These are phyloP conservation scores for Nicotiana benthamiana DNA, from an alignment of 257 asterid species.

Conservation along the genomic window DNA sequence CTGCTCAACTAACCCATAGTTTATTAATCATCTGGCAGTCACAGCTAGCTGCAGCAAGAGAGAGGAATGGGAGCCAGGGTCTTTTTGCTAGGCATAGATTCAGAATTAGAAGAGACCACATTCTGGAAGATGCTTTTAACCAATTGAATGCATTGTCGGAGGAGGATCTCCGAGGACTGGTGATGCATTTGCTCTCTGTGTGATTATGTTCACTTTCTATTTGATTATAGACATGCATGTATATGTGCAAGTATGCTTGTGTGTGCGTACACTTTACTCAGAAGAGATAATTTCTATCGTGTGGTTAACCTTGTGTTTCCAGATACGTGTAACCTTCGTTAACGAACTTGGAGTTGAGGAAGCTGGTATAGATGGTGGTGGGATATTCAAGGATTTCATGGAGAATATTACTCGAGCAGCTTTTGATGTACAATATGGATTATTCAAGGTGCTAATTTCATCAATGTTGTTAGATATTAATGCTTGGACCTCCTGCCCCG, in stretches of 20 bases:
- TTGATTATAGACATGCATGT: not conserved
- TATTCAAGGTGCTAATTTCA: conserved; percentile 70
- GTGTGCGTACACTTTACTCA: not conserved
- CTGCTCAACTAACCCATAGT: not conserved
- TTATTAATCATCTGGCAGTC: conserved; percentile 42
- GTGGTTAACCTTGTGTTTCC: conserved; percentile 11
- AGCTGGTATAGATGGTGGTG: conserved; percentile 99
- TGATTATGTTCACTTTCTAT: not conserved
- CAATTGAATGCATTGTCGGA: conserved; percentile 71
- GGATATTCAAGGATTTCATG: conserved; percentile 99
- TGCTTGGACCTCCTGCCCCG: not conserved
- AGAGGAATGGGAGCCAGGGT: conserved; percentile 43
- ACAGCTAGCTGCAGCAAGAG: conserved; percentile 61
- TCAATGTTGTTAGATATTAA: not conserved
- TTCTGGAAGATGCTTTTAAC: conserved; percentile 84
- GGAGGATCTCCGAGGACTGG: conserved; percentile 87
- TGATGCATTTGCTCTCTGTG: conserved; percentile 23
- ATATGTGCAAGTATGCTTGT: not conserved
- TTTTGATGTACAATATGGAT: conserved; percentile 92
- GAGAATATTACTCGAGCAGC: conserved; percentile 85
- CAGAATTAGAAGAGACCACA: conserved; percentile 81
- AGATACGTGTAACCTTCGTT: conserved; percentile 85
- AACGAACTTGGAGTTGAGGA: conserved; percentile 98
- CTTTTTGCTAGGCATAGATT: conserved; percentile 58
- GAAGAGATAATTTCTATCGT: not conserved